Base-by-base conservation (phyloP, 2,329 filamentous ascomycete species). In the Sporothrix luriei region DNA sequence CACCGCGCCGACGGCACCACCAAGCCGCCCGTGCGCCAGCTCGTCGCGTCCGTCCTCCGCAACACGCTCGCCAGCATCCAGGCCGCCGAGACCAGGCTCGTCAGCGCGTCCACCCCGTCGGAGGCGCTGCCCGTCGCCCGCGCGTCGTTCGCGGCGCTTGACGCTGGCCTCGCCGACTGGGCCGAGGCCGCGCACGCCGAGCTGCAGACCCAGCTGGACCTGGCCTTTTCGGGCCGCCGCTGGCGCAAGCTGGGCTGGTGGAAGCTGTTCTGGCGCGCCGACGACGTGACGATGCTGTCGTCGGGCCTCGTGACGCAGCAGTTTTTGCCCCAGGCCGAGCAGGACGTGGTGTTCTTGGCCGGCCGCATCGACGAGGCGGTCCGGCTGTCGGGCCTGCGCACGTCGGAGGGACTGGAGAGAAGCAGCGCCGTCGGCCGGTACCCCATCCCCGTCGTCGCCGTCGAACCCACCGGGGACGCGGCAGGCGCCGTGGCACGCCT, bases 201-300 rank as follows among this genome's bases (percentile, higher is more conserved):
- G 78, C 84, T 98, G 9, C 91, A 93, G 72, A 86, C 90, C 66
- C 87, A 93, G 74, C 86, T 97, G 1, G 90, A 94, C 73, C 81
- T 87, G 57, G 93, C 92, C 0, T 94, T 97, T 74, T 83, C 86
- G 0, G 88, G 91, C n/a, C 84, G 82, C 21, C 84, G 88, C 51
- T 97, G 94, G 94, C 86, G 88, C 33, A 90, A 91, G 72, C 83
- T 97, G 4, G 86, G 89, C 19, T 98, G 94, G 94, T 97, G 93
- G 91, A 97, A 97, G 78, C 85, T 98, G 0, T 93, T 97, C 77
- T 97, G 93, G 93, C 88, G 93, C 24, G 93, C 95, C 29, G 94
- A 98, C 76, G 94, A 97, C 75, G 92, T 97, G 13, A 88, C 88
- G 2, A 91, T 94, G 85, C 88, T 97, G 68, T 89, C 91, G 2